phyloP scores from a whole-genome alignment of 148 eudicot species.

The Vaccinium macrocarpon region DNA sequence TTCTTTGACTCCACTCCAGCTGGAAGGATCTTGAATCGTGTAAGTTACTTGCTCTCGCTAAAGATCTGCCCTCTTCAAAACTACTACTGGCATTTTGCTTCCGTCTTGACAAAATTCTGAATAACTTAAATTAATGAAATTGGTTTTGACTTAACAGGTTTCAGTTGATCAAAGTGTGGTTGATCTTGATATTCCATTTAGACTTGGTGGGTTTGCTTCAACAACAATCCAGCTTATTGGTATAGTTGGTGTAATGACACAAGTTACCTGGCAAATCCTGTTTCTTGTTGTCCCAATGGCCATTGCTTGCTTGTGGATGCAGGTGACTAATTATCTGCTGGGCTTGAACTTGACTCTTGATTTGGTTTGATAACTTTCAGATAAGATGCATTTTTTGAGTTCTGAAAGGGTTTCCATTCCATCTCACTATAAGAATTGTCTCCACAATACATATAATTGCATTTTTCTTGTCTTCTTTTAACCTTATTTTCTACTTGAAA shows the following conservation, averaged over 20 bases:
- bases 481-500: neutral
- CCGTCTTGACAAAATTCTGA: neutral
- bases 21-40: slow-evolving; percentile 92
- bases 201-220: slow-evolving; percentile 92
- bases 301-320: slow-evolving; percentile 95
- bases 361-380: neutral
- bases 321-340: slow-evolving; percentile 45
- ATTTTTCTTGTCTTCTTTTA: neutral
- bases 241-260: slow-evolving; percentile 87
- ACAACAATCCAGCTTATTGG: slow-evolving; percentile 90
- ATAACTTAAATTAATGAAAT: slow-evolving; percentile 16
- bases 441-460: too few relatives aligned
- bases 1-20: slow-evolving; percentile 98
- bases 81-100: neutral
- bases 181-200: slow-evolving; percentile 93
- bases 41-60: slow-evolving; percentile 34
- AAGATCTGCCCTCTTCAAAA: slow-evolving; percentile 6
- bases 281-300: slow-evolving; percentile 92
- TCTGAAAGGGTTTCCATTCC: too few relatives aligned
- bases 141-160: slow-evolving; percentile 48
- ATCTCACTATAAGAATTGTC: neutral
- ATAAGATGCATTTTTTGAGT: too few relatives aligned
- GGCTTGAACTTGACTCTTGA: slow-evolving; percentile 1
- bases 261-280: slow-evolving; percentile 94
- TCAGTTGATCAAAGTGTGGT: slow-evolving; percentile 96